Conservation (phyloP, 495 filamentous ascomycete species). For the Recurvomyces mirabilis region DNA sequence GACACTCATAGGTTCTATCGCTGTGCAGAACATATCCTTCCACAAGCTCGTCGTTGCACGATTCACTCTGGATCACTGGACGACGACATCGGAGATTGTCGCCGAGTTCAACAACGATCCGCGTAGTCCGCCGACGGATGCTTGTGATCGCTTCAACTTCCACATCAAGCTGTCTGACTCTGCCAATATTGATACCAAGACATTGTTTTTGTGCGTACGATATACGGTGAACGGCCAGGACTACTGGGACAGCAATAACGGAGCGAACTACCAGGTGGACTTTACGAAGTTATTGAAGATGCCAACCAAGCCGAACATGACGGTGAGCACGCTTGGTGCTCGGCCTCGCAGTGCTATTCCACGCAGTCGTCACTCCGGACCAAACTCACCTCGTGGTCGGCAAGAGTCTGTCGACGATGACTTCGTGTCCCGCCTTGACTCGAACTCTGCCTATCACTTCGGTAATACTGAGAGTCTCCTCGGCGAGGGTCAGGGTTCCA, state of each 20-base stretch:
- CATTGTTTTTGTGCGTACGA: slow-evolving; percentile 80
- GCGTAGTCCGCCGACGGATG: slow-evolving; percentile 51
- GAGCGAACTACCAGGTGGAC: slow-evolving; percentile 81
- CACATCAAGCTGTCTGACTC: slow-evolving; percentile 86
- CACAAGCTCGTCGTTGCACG: slow-evolving; percentile 78
- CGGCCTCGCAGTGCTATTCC: slow-evolving; percentile 54
- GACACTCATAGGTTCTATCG: slow-evolving; percentile 67
- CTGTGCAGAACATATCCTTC: slow-evolving; percentile 80
- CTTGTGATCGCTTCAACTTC: slow-evolving; percentile 83
- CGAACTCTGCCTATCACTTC: slow-evolving; percentile 37
- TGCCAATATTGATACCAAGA: slow-evolving; percentile 80
- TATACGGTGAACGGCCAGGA: slow-evolving; percentile 79
- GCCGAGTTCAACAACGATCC: slow-evolving; percentile 78
- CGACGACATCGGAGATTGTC: slow-evolving; percentile 85
- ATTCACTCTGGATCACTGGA: slow-evolving; percentile 97
- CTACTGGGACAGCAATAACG: slow-evolving; percentile 88
- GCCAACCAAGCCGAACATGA: slow-evolving; percentile 44
- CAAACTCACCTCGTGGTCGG: slow-evolving; percentile 45
- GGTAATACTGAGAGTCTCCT: slow-evolving; percentile 44
- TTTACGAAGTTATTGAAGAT: slow-evolving; percentile 66
- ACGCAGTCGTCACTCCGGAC: slow-evolving; percentile 56
- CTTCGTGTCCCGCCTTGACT: slow-evolving; percentile 47
- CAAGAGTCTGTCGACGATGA: slow-evolving; percentile 53
- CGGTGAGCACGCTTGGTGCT: slow-evolving; percentile 37
- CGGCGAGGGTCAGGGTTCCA: slow-evolving; percentile 36